A percentile compares a stretch with the other conserved stretches of the same genome.
Evolutionary conservation across 2,329 filamentous ascomycete genomes (phyloP).

Genomic region (Podosphaera xanthii): DNA sequence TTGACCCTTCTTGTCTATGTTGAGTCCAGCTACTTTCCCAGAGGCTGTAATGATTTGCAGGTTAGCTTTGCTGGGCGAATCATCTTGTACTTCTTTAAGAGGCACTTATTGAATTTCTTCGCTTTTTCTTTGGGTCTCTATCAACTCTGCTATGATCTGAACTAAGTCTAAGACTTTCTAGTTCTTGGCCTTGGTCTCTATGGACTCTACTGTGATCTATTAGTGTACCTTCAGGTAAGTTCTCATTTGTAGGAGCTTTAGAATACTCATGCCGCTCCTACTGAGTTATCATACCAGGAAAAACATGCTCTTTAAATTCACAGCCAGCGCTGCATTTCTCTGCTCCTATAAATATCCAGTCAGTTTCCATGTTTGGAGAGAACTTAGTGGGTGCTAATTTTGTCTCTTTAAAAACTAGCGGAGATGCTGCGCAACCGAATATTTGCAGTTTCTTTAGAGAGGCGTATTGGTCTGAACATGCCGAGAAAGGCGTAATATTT

Average conservation of each 20-base stretch:
- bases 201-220: not conserved
- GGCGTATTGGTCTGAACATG: not conserved
- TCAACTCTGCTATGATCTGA: not conserved
- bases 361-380: no score
- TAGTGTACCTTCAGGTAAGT: not conserved
- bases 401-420: not conserved
- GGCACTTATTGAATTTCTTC: not conserved
- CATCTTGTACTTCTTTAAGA: not conserved
- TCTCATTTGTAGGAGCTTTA: not conserved
- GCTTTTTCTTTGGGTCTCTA: not conserved
- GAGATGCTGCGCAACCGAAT: not conserved
- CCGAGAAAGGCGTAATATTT: not conserved
- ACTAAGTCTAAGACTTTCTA: not conserved
- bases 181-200: not conserved
- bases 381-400: not conserved
- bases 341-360: not conserved
- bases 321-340: not conserved
- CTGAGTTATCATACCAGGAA: not conserved
- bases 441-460: not conserved
- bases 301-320: not conserved
- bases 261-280: not conserved
- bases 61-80: not conserved
- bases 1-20: not conserved
- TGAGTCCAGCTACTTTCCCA: not conserved
- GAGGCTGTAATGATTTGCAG: not conserved